Base-by-base conservation (phyloP, 1,139 yeast species). In the Scheffersomyces insectosa region DNA sequence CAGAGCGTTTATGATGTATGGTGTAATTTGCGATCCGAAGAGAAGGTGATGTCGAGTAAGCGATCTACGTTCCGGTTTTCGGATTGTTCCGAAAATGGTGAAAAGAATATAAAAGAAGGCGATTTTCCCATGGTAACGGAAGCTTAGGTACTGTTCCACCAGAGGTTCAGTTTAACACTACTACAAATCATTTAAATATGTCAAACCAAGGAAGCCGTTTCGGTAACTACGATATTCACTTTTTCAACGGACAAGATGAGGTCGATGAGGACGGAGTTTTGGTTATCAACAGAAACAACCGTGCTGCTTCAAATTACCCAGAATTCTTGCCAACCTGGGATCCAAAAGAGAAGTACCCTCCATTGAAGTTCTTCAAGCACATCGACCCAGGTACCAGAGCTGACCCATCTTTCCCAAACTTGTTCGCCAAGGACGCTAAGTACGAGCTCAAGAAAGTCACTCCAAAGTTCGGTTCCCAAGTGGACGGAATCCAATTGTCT, bases 381-480 rank as follows among this genome's bases (percentile, higher is more conserved):
- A 60, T 63, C 20, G 87, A 82, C 52, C 77, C 80, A 34, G 87
- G 83, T 3, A 57, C 65, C 27, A 66, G 70, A 46, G 89, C 84
- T 9, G 85, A 82, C 54, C 72, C 77, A n/a, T 55, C 65, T 1
- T 73, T 79, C 45, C 71, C 75, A 36, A 74, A 75, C 51, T 68
- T 84, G 47, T 72, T 81, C 48, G 72, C 77, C n/a, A 57, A 62
- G 40, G 59, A 46, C 39, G 65, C 60, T 3, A 49, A 59, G 8
- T 54, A 58, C 34, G 65, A 59, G 28, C 52, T 62, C 23, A 56
- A 54, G 42, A 44, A 44, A n/a, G 40, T 62, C 27, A 57, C 65
- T 4, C 67, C 67, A 14, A 60, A 58, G 47, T 51, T 63, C 29
- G 67, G 67, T 11, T 52, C 59, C 8, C 63, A 57, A 44, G 42